phyloP scores from a whole-genome alignment of 345 rosid genomes.

The Pugionium cornutum region DNA sequence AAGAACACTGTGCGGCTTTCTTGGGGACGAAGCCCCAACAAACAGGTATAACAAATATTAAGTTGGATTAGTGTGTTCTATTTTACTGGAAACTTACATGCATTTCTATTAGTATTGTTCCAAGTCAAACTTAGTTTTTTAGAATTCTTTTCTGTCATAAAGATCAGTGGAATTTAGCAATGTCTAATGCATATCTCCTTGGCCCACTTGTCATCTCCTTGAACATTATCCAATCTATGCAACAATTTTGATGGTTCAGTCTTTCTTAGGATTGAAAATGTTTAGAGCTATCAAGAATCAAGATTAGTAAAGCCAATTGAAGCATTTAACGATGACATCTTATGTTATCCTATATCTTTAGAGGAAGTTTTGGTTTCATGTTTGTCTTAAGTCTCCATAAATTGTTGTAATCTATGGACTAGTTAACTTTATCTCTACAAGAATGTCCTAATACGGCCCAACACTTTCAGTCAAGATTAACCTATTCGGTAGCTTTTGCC shows the following conservation, averaged over 20 bases:
- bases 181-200: constrained; percentile 21
- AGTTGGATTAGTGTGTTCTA: not conserved
- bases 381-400: not conserved
- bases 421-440: not conserved
- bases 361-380: constrained; percentile 10
- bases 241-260: constrained; percentile 1
- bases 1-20: constrained; percentile 87
- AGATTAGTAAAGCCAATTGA: constrained; percentile 1
- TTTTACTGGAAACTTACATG: not conserved
- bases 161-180: constrained; percentile 14
- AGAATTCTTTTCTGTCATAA: not conserved
- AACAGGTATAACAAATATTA: constrained; percentile 51
- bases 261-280: not conserved
- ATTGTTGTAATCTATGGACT: constrained; percentile 2
- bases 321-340: not conserved
- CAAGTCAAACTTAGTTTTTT: not conserved
- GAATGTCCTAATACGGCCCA: not conserved
- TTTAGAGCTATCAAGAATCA: not conserved
- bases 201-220: constrained; percentile 21
- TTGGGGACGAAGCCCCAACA: constrained; percentile 86
- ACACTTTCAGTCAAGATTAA: not conserved
- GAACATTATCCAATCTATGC: not conserved
- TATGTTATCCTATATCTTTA: not conserved
- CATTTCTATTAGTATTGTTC: not conserved
- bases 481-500: not conserved